These are phyloP conservation scores for Agaricus blazei DNA, from an alignment of 768 basidiomycete species.

Conservation along the genomic window DNA sequence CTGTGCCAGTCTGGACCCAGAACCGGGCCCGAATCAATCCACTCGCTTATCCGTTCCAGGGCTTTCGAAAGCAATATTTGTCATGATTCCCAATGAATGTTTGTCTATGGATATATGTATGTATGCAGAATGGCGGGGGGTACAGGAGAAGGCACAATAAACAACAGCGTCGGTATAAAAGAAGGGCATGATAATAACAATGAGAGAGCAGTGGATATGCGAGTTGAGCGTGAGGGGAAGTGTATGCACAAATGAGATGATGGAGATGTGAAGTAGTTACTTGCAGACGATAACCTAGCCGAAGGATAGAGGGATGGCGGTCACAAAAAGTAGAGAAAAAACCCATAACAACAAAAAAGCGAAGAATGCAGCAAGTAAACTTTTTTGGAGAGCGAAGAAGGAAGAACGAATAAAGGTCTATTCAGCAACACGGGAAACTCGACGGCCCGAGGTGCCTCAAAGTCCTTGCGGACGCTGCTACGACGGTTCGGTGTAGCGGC, in stretches of 20 bases:
- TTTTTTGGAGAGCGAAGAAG: neutral
- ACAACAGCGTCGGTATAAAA: neutral
- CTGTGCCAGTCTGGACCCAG: neutral
- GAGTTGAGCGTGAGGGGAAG: neutral
- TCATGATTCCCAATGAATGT: constrained; percentile 5
- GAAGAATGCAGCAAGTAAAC: neutral
- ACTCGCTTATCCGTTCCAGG: constrained; percentile 2
- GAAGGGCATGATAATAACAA: constrained; percentile 3
- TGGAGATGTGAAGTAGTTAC: constrained; percentile 1
- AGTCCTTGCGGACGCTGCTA: constrained; percentile 6
- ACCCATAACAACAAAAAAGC: neutral
- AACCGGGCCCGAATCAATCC: neutral
- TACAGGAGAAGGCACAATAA: neutral
- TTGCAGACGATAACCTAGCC: neutral
- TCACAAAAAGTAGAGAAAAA: constrained; percentile 1
- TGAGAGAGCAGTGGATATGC: neutral
- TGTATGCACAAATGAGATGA: neutral
- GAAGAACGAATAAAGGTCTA: neutral
- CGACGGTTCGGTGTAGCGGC: neutral
- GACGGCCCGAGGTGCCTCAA: constrained; percentile 3
- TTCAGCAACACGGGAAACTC: constrained; percentile 2
- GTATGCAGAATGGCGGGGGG: neutral
- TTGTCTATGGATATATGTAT: constrained; percentile 9
- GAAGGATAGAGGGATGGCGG: neutral
- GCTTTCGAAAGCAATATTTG: neutral